Evolutionary conservation across 495 filamentous ascomycete species (phyloP).

Genomic region (Trichoderma gamsii): DNA sequence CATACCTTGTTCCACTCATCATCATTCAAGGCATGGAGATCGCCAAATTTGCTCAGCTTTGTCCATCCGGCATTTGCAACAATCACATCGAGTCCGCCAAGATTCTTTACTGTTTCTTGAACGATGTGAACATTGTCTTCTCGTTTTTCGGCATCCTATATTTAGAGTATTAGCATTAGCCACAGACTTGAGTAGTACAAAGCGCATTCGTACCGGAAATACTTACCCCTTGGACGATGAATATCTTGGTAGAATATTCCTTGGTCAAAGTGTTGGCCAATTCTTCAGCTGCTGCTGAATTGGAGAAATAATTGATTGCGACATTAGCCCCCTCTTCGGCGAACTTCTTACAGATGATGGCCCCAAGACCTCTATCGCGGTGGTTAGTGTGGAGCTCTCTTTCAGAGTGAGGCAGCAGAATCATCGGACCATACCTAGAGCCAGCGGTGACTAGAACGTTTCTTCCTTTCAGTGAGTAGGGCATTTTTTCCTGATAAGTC

Average conservation of each 20-base stretch:
- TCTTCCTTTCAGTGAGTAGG: slow-evolving; percentile 54
- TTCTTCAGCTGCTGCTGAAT: slow-evolving; percentile 46
- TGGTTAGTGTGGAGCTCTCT: background rate
- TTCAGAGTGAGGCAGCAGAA: background rate
- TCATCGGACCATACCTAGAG: background rate
- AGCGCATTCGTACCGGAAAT: no score
- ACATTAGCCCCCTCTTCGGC: slow-evolving; percentile 61
- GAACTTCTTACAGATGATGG: slow-evolving; percentile 56
- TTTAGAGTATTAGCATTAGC: slow-evolving; percentile 21
- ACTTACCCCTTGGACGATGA: background rate
- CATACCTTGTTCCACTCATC: slow-evolving; percentile 66
- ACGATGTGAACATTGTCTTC: slow-evolving; percentile 50
- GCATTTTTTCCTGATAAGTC: slow-evolving; percentile 31
- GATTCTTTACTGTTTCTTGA: slow-evolving; percentile 46
- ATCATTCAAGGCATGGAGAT: slow-evolving; percentile 55
- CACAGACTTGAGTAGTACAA: no score
- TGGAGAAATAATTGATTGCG: slow-evolving; percentile 63
- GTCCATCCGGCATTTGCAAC: slow-evolving; percentile 72
- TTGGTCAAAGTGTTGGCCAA: slow-evolving; percentile 46
- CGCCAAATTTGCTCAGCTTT: slow-evolving; percentile 54
- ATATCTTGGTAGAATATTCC: slow-evolving; percentile 4
- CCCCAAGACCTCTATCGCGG: slow-evolving; percentile 55
- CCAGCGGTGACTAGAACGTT: slow-evolving; percentile 66
- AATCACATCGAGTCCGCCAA: slow-evolving; percentile 65
- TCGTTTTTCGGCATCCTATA: slow-evolving; percentile 53